Percentiles rank a stretch among this genome's conserved stretches.
phyloP scores from a whole-genome alignment of 495 filamentous ascomycete genomes.

The Talaromyces ruber region DNA sequence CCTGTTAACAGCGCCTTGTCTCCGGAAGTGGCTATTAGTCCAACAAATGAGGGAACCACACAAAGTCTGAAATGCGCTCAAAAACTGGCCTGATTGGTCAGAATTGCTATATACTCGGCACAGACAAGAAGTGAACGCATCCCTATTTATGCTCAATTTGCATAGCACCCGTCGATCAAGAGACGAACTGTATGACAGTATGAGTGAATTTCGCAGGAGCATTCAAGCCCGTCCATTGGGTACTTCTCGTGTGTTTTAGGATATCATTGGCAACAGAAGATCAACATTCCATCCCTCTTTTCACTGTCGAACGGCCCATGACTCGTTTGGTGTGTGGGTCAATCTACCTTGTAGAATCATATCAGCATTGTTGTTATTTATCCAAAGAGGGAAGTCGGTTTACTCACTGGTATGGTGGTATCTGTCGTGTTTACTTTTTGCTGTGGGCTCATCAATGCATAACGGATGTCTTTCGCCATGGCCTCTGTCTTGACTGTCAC shows the following conservation, averaged over 20 bases:
- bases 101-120: background rate
- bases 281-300: slow-evolving; percentile 1
- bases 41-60: background rate
- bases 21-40: too few relatives aligned
- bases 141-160: background rate
- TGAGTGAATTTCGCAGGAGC: background rate
- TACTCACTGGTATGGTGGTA: background rate
- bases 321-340: background rate
- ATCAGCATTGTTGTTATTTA: background rate
- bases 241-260: background rate
- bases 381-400: slow-evolving; percentile 1
- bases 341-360: background rate
- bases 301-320: background rate
- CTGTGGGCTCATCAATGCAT: background rate
- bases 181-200: background rate
- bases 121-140: background rate
- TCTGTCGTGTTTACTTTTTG: background rate
- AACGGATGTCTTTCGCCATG: background rate
- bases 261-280: background rate
- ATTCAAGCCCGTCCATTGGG: background rate
- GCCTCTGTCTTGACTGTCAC: background rate
- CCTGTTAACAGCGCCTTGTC: too few relatives aligned
- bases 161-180: background rate
- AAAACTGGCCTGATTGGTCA: background rate
- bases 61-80: background rate